Base-by-base conservation (phyloP, 2,329 filamentous ascomycete species). In the Aspergillus felis region DNA sequence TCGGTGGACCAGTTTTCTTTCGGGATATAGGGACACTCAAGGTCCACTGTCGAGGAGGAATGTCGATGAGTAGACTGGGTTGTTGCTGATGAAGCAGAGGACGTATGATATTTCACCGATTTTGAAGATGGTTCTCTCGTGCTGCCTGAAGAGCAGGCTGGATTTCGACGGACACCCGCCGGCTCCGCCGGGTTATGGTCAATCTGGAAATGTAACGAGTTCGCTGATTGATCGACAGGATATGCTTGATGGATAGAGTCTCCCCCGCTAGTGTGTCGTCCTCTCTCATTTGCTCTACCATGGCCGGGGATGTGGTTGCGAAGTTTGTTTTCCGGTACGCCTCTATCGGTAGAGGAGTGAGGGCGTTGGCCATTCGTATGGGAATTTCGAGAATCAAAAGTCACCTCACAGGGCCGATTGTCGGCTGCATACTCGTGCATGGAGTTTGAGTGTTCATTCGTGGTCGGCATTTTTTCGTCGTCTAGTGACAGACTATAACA, bases 111-210 rank as follows among this genome's bases (percentile, higher is more conserved):
- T 41, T 57, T 56, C 27, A 49, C 44, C 48, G 56, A 59, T 9
- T 59, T 50, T 3, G 57, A 52, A 14, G 48, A 54, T 24, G 55
- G 25, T 22, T 57, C 56, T 50, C 58, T 57, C n/a, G 50, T 48
- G 29, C 57, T 52, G 10, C 56, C 50, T 25, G 63, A 50, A 17
- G 60, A 61, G 27, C 53, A 66, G 12, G 60, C 58, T 10, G 64
- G 58, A 55, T 69, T 64, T 9, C 60, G 57, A 12, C 62, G 64
- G 51, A 68, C 57, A n/a, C 65, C 67, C 24, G 57, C 61, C 49
- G 69, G 62, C 20, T 66, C 64, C 25, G 59, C 62, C n/a, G 66
- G 54, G 48, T 65, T 46, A 14, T 51, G 17, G 17, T 48, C 41
- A 3, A 52, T 49, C 38, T 66, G 47, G 32, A 55, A 53, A 9